Conservation (phyloP, 2,329 filamentous ascomycete species). For the Ophiocordyceps camponoti-saundersi region DNA sequence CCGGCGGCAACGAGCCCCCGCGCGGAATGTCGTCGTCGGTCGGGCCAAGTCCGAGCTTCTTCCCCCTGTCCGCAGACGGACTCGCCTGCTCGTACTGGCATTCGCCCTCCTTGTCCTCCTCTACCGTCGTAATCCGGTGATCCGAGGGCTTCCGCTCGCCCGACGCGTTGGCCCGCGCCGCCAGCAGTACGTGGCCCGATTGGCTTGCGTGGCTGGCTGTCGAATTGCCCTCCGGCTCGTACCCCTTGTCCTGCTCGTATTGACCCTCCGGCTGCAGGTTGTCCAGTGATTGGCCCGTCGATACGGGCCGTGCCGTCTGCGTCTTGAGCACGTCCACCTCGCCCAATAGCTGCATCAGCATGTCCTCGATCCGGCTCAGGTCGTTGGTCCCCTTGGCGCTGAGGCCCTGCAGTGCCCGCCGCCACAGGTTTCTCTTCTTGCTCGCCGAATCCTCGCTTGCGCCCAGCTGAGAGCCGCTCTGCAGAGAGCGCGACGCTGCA, state of each 20-base stretch:
- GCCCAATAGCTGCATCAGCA: constrained; percentile 78
- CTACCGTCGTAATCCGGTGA: constrained; percentile 79
- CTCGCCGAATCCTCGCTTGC: constrained; percentile 39
- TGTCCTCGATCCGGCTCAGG: constrained; percentile 72
- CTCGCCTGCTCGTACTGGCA: constrained; percentile 35
- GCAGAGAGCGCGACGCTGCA: constrained; percentile 41
- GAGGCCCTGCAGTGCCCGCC: constrained; percentile 78
- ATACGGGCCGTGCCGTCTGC: constrained; percentile 26
- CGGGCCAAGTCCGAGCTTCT: background rate
- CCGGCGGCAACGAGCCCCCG: constrained; percentile 35
- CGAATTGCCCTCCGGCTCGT: constrained; percentile 72
- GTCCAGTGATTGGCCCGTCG: constrained; percentile 43
- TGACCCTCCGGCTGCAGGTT: constrained; percentile 44
- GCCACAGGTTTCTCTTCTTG: constrained; percentile 90
- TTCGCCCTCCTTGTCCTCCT: constrained; percentile 63
- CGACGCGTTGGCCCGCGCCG: constrained; percentile 28
- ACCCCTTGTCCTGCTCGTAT: constrained; percentile 55
- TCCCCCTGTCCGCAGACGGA: constrained; percentile 10
- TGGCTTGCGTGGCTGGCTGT: constrained; percentile 52
- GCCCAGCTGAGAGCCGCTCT: constrained; percentile 37
- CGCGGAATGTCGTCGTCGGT: constrained; percentile 16
- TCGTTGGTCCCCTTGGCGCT: constrained; percentile 80
- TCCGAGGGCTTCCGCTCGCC: constrained; percentile 46
- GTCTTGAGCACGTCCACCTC: constrained; percentile 77
- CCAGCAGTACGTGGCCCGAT: constrained; percentile 56